phyloP scores from a whole-genome alignment of 2,329 filamentous ascomycete genomes.

The Colletotrichum sp. region DNA sequence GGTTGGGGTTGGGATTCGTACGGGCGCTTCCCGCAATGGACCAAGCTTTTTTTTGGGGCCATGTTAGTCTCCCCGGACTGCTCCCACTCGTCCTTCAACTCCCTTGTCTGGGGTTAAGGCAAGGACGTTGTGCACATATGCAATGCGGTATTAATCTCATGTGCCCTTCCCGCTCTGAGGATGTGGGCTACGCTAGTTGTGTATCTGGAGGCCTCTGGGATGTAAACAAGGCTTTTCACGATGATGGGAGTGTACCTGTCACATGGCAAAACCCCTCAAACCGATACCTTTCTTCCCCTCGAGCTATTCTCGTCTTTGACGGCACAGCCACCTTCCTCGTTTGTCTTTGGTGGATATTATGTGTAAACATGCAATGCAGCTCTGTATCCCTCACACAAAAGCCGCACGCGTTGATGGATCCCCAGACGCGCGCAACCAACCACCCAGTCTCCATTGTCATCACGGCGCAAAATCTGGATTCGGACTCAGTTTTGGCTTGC shows the following conservation, averaged over 20 bases:
- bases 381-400: background rate
- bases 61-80: background rate
- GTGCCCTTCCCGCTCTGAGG: background rate
- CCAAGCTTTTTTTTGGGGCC: background rate
- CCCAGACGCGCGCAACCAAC: background rate
- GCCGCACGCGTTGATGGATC: background rate
- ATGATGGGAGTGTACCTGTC: background rate
- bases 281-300: background rate
- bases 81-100: background rate
- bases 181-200: background rate
- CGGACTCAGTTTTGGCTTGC: background rate
- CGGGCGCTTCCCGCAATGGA: background rate
- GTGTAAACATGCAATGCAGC: background rate
- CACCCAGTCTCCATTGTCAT: background rate
- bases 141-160: slow-evolving; percentile 7
- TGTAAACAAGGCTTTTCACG: background rate
- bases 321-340: background rate
- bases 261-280: background rate
- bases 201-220: background rate
- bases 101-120: background rate
- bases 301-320: background rate
- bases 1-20: background rate
- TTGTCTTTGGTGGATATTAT: background rate
- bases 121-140: background rate
- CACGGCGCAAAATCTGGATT: background rate